Percentiles rank a stretch among this genome's conserved stretches.
These are phyloP conservation scores for Diutina mesorugosa DNA, from an alignment of 1,139 yeast genomes.

Conservation along the genomic window DNA sequence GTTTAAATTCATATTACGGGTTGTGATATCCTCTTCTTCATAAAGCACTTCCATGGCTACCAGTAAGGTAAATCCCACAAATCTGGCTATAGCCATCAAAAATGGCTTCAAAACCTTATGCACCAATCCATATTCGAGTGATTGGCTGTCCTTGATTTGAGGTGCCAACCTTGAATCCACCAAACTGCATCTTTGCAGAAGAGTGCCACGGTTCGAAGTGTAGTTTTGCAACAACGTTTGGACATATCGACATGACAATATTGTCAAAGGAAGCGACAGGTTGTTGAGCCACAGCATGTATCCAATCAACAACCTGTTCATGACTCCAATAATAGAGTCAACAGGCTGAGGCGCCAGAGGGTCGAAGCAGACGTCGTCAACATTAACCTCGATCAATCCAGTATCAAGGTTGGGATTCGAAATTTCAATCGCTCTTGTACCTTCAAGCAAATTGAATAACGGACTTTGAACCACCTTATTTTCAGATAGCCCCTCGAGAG, in stretches of 20 bases:
- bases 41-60: conserved; percentile 50
- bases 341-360: conserved; percentile 18
- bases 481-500: conserved; percentile 18
- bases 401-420: conserved; percentile 54
- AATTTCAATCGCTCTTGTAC: conserved; percentile 64
- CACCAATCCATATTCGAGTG: conserved; percentile 12
- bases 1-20: conserved; percentile 43
- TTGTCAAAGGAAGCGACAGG: conserved; percentile 48
- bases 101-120: conserved; percentile 36
- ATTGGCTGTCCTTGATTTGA: background rate
- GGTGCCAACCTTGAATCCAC: conserved; percentile 10
- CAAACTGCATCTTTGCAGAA: conserved; percentile 4
- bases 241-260: conserved; percentile 53
- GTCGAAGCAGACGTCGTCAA: conserved; percentile 28
- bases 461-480: conserved; percentile 38
- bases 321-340: conserved; percentile 29
- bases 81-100: conserved; percentile 37
- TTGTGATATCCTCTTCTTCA: conserved; percentile 67
- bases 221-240: conserved; percentile 39
- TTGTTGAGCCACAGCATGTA: conserved; percentile 51
- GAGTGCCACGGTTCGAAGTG: conserved; percentile 1
- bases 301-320: conserved; percentile 30
- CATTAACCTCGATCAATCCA: conserved; percentile 31
- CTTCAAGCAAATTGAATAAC: conserved; percentile 50
- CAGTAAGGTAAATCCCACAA: conserved; percentile 34